Conservation (phyloP, 148 eudicot species). For the Rhododendron henanense region DNA sequence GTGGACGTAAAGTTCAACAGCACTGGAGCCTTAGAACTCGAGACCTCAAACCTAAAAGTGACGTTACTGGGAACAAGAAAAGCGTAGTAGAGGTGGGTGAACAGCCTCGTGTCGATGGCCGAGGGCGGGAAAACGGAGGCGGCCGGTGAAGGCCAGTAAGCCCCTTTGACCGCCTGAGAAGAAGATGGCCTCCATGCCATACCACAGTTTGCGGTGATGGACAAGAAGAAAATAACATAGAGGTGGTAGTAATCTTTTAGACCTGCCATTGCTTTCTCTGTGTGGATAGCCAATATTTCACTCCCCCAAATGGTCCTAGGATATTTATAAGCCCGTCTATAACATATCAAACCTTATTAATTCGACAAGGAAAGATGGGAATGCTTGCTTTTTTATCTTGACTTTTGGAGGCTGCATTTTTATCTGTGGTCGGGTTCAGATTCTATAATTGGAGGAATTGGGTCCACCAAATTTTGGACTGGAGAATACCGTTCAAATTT, state of each 20-base stretch:
- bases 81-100: constrained; percentile 49
- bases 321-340: neutral
- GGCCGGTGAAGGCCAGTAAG: constrained; percentile 39
- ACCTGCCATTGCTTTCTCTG: neutral
- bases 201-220: neutral
- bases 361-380: neutral
- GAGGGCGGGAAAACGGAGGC: constrained; percentile 22
- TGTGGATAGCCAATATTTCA: neutral
- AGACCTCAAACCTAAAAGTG: constrained; percentile 35
- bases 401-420: neutral
- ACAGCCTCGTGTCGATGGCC: constrained; percentile 28
- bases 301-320: neutral
- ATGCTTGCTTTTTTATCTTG: neutral
- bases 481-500: too few relatives aligned
- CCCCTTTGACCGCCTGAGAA: constrained; percentile 28
- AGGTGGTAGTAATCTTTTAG: neutral
- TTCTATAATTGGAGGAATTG: neutral
- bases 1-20: constrained; percentile 41
- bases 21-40: constrained; percentile 14
- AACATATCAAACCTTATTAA: neutral
- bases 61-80: constrained; percentile 35
- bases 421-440: neutral
- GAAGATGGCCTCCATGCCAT: neutral
- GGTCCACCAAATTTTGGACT: neutral
- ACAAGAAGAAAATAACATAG: neutral